A percentile compares a stretch with the other conserved stretches of the same genome.
These are phyloP conservation scores for Melampsora americana DNA, from an alignment of 1,284 basidiomycete species.

Conservation along the genomic window DNA sequence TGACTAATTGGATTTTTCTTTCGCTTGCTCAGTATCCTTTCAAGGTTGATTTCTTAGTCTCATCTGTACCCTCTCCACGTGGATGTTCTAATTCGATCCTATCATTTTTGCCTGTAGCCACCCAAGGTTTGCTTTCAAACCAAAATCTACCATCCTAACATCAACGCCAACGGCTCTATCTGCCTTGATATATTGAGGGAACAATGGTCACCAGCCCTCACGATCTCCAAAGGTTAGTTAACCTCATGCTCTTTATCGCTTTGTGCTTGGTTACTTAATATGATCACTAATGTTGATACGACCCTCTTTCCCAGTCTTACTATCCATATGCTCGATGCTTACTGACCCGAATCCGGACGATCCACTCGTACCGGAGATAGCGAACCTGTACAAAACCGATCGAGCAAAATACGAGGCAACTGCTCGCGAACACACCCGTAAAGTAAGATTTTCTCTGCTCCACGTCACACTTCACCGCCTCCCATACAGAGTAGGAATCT, in stretches of 20 bases:
- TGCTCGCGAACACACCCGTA: conserved; percentile 66
- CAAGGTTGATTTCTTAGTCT: conserved; percentile 58
- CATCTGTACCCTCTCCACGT: conserved; percentile 40
- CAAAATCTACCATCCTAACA: conserved; percentile 81
- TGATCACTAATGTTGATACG: not conserved
- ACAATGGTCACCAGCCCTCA: conserved; percentile 93
- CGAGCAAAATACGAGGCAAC: conserved; percentile 88
- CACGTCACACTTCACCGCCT: not conserved
- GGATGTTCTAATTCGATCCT: not conserved
- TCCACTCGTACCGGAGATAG: conserved; percentile 64
- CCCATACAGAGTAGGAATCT: not conserved
- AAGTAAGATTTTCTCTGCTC: conserved; percentile 20
- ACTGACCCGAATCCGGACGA: conserved; percentile 97
- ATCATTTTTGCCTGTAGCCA: conserved; percentile 57
- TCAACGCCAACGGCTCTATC: conserved; percentile 97
- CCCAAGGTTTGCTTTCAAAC: conserved; percentile 99
- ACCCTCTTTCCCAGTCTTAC: conserved; percentile 62
- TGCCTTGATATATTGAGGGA: conserved; percentile 89
- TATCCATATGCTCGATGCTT: conserved; percentile 94
- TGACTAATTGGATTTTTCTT: not conserved
- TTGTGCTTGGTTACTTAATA: not conserved
- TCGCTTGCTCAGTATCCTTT: conserved; percentile 69
- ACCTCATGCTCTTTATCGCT: conserved; percentile 23
- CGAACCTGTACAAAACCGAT: conserved; percentile 93
- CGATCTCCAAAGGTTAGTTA: conserved; percentile 86